Percentiles rank a stretch among this genome's conserved stretches.
These are phyloP conservation scores for Clausena lansium DNA, from an alignment of 345 rosid species.

Conservation along the genomic window DNA sequence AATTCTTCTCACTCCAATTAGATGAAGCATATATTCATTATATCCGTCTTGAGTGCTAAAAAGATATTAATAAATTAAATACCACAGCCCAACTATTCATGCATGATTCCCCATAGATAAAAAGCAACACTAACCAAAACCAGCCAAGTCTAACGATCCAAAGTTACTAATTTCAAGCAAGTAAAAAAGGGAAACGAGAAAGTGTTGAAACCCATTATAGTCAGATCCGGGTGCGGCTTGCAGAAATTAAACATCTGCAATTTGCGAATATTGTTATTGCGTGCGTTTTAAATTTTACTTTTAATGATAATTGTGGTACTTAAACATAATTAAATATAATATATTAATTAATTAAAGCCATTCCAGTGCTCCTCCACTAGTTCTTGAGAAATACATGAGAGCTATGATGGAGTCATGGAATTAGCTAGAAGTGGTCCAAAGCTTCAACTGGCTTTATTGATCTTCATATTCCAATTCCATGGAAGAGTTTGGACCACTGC, in stretches of 20 bases:
- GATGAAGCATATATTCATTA: no score
- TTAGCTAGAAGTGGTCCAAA: background rate
- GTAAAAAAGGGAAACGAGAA: no score
- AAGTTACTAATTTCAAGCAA: no score
- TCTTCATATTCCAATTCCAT: background rate
- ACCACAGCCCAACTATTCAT: no score
- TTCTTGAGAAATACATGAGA: background rate
- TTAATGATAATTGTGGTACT: background rate
- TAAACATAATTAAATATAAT: background rate
- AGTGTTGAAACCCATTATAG: no score
- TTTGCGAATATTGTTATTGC: no score
- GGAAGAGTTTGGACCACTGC: background rate
- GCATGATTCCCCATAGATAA: no score
- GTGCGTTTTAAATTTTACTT: slow-evolving; percentile 1
- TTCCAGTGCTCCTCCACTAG: slow-evolving; percentile 9
- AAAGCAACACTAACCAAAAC: no score
- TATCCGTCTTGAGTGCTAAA: no score
- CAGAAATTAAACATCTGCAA: background rate
- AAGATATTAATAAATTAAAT: no score
- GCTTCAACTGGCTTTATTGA: background rate
- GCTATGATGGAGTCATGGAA: background rate
- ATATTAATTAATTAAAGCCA: background rate
- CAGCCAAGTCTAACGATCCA: no score
- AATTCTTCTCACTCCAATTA: no score
- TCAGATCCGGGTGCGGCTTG: background rate